Evolutionary conservation across 2,329 filamentous ascomycete genomes (phyloP).

Genomic region (Lasiodiplodia hormozganensis): DNA sequence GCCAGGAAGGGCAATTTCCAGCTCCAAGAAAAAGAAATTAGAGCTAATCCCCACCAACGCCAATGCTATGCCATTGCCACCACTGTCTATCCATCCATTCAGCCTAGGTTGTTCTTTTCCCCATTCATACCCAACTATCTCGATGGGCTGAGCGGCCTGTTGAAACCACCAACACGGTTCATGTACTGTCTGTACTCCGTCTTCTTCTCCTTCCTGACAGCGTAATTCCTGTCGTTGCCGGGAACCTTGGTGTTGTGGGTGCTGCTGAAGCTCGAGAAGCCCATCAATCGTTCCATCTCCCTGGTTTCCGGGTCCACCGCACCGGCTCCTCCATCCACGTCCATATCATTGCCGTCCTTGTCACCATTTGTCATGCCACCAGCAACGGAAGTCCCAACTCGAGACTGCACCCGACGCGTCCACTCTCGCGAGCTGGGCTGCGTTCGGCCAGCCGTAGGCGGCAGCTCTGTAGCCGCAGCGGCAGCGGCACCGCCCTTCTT

Average conservation of each 20-base stretch:
- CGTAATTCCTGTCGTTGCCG: constrained; percentile 81
- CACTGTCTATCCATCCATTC: neutral
- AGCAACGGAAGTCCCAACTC: neutral
- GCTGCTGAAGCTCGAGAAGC: constrained; percentile 82
- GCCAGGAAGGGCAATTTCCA: constrained; percentile 1
- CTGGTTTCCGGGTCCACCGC: constrained; percentile 66
- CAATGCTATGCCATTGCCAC: constrained; percentile 18
- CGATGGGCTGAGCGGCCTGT: constrained; percentile 69
- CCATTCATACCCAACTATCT: neutral
- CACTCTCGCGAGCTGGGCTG: constrained; percentile 23
- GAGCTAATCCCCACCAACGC: constrained; percentile 16
- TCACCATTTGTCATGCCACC: neutral
- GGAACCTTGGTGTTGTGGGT: constrained; percentile 89
- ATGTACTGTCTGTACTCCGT: constrained; percentile 97
- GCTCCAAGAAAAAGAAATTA: neutral
- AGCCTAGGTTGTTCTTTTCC: no score
- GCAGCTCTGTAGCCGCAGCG: neutral
- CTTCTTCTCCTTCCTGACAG: constrained; percentile 90
- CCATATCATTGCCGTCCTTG: constrained; percentile 34
- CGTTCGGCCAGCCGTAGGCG: constrained; percentile 1
- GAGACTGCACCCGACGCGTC: constrained; percentile 13
- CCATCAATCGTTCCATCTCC: constrained; percentile 86
- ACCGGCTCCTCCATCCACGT: constrained; percentile 51
- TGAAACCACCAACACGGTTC: constrained; percentile 83
- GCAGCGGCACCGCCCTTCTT: neutral